Percentiles rank a stretch among this genome's conserved stretches.
These are phyloP conservation scores for Panicum hallii DNA, from an alignment of 202 grass and related monocot species.

Conservation along the genomic window DNA sequence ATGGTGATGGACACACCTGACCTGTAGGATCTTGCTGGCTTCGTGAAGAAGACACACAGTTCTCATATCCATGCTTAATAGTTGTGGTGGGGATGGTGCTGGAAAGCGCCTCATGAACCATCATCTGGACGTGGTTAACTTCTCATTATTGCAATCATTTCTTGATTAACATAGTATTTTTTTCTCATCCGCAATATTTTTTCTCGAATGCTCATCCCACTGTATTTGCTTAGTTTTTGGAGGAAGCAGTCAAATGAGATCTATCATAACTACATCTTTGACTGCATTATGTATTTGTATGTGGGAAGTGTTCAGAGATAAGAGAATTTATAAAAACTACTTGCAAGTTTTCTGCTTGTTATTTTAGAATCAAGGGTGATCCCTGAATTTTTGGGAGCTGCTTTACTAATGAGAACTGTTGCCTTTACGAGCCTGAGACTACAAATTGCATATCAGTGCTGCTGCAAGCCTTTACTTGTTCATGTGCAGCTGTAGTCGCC, in stretches of 20 bases:
- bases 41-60: constrained; percentile 32
- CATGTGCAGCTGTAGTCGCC: constrained; percentile 12
- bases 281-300: constrained; percentile 48
- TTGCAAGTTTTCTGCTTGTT: constrained; percentile 4
- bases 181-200: constrained; percentile 8
- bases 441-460: background rate
- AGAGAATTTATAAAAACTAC: constrained; percentile 30
- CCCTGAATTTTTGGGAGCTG: constrained; percentile 15
- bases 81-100: constrained; percentile 38
- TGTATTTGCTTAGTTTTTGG: constrained; percentile 39
- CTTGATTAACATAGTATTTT: constrained; percentile 5
- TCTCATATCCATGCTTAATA: constrained; percentile 36
- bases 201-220: background rate
- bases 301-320: constrained; percentile 36
- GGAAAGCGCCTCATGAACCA: constrained; percentile 48
- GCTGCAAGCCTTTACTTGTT: constrained; percentile 23
- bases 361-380: constrained; percentile 10
- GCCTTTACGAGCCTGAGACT: background rate
- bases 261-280: constrained; percentile 29
- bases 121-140: constrained; percentile 48
- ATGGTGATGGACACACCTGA: constrained; percentile 22
- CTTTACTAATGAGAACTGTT: constrained; percentile 21
- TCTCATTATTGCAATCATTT: constrained; percentile 34
- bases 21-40: constrained; percentile 26
- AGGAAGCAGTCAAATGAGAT: background rate